phyloP scores from a whole-genome alignment of 1,284 basidiomycete species.

The Gymnopus androsaceus region DNA sequence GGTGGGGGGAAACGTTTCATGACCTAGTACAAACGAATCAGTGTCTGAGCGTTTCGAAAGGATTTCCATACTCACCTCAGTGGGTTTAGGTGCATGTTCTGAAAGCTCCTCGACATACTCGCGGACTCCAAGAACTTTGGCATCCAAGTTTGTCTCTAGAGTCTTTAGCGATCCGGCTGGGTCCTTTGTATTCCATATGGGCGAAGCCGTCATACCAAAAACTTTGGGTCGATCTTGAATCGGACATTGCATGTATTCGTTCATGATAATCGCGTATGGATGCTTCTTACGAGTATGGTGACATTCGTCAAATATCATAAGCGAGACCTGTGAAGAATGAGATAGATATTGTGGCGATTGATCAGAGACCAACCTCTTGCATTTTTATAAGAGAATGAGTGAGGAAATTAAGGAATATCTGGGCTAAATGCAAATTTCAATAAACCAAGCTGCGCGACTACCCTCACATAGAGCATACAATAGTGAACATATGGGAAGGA shows the following conservation, averaged over 20 bases:
- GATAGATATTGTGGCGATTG: not conserved
- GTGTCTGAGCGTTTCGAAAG: not conserved
- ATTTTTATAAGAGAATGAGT: conserved; percentile 80
- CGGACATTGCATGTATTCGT: conserved; percentile 65
- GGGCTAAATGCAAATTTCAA: conserved; percentile 48
- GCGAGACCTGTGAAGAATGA: conserved; percentile 52
- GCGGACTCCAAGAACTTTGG: conserved; percentile 72
- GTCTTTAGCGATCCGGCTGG: conserved; percentile 56
- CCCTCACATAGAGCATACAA: not conserved
- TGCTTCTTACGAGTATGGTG: conserved; percentile 80
- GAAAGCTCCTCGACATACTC: conserved; percentile 65
- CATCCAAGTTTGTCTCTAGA: conserved; percentile 73
- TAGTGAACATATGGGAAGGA: conserved; percentile 9
- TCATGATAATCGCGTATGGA: conserved; percentile 80
- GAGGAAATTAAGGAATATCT: conserved; percentile 77
- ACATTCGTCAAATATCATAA: conserved; percentile 84
- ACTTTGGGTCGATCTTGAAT: conserved; percentile 63
- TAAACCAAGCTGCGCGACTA: not conserved
- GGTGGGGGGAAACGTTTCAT: conserved; percentile 58
- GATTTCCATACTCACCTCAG: conserved; percentile 50
- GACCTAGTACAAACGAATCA: conserved; percentile 39
- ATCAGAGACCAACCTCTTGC: conserved; percentile 43
- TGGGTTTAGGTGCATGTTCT: conserved; percentile 61
- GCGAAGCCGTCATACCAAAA: conserved; percentile 89
- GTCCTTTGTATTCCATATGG: conserved; percentile 75